phyloP scores from a whole-genome alignment of 129 eudicot genomes.

The sunflower (Helianthus annuus) region HanXRQr2.0-SUNRISE NC_035447.2:32218385-32218884 shows the following conservation, averaged over 20 bases:
- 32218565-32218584: constrained; percentile 58
- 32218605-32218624: constrained; percentile 67
- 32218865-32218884: constrained; percentile 57
- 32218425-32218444: constrained; percentile 73
- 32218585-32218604: constrained; percentile 61
- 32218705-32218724: constrained; percentile 66
- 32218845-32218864: constrained; percentile 64
- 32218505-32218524: constrained; percentile 63
- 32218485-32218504: neutral
- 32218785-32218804: constrained; percentile 53
- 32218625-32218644: constrained; percentile 33
- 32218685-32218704: constrained; percentile 25
- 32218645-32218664: constrained; percentile 55
- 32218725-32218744: constrained; percentile 53
- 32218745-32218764: constrained; percentile 37
- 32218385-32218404: constrained; percentile 70
- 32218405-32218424: constrained; percentile 70
- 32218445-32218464: neutral
- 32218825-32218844: constrained; percentile 65
- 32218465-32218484: neutral
- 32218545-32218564: constrained; percentile 52
- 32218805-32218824: constrained; percentile 60
- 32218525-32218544: constrained; percentile 54
- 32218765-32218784: constrained; percentile 43
- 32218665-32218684: constrained; percentile 60